Percentiles rank a stretch among this genome's conserved stretches.
These are phyloP conservation scores for Penicillium desertorum DNA, from an alignment of 495 filamentous ascomycete genomes.

Conservation along the genomic window DNA sequence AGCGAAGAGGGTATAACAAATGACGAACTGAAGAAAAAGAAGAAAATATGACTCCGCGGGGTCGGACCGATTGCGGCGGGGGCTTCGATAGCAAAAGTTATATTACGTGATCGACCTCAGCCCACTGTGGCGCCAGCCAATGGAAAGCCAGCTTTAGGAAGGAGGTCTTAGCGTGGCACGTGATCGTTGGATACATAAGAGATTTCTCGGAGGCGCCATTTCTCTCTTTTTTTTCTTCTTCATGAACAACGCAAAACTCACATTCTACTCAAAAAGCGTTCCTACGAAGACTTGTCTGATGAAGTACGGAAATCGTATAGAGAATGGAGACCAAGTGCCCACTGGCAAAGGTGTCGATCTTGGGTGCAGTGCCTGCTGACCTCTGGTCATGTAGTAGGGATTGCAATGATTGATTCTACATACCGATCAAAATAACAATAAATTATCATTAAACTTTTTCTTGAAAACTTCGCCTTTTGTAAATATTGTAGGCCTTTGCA, in stretches of 20 bases:
- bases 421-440: slow-evolving; percentile 17
- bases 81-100: not conserved
- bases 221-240: slow-evolving; percentile 47
- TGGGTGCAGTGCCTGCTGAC: slow-evolving; percentile 63
- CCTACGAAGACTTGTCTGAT: slow-evolving; percentile 56
- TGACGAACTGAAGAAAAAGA: slow-evolving; percentile 23
- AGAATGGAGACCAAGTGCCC: slow-evolving; percentile 60
- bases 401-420: slow-evolving; percentile 72
- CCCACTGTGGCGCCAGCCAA: slow-evolving; percentile 1
- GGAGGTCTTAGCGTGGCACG: slow-evolving; percentile 17
- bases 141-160: not conserved
- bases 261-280: slow-evolving; percentile 65
- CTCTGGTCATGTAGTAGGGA: slow-evolving; percentile 53
- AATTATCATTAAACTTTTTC: slow-evolving; percentile 10
- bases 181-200: slow-evolving; percentile 21
- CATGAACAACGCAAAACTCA: slow-evolving; percentile 69
- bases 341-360: slow-evolving; percentile 54
- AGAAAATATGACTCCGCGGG: slow-evolving; percentile 30
- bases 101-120: slow-evolving; percentile 12
- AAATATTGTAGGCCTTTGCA: not conserved
- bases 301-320: slow-evolving; percentile 63
- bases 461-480: not conserved
- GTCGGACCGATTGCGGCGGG: slow-evolving; percentile 30
- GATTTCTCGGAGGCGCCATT: slow-evolving; percentile 13
- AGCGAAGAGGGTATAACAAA: slow-evolving; percentile 18